These are phyloP conservation scores for Agrocybe praecox DNA, from an alignment of 768 basidiomycete species.

Conservation along the genomic window DNA sequence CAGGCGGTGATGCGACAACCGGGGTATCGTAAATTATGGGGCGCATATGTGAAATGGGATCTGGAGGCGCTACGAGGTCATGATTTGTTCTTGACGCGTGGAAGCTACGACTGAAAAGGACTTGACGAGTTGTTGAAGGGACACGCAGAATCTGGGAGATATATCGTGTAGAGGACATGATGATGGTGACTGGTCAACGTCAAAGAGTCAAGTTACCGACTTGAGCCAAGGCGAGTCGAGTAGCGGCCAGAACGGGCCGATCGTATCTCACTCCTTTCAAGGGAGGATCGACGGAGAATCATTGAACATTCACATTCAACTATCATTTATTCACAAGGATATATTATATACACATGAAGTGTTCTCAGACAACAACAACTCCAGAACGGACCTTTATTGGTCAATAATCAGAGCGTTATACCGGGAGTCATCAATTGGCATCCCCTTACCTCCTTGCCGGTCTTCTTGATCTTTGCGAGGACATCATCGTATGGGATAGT, in stretches of 20 bases:
- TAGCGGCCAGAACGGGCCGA: not conserved
- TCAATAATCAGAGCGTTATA: not conserved
- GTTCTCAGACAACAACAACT: constrained; percentile 36
- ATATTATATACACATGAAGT: not conserved
- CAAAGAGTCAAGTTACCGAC: not conserved
- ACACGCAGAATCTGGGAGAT: not conserved
- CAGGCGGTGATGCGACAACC: constrained; percentile 34
- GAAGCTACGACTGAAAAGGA: constrained; percentile 40
- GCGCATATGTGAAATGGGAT: constrained; percentile 79
- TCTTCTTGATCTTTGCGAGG: constrained; percentile 81
- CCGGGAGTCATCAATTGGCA: not conserved
- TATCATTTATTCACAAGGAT: not conserved
- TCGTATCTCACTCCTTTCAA: not conserved
- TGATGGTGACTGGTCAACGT: not conserved
- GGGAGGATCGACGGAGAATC: not conserved
- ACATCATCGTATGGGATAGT: constrained; percentile 60
- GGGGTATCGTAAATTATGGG: constrained; percentile 76
- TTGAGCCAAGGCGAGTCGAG: too few relatives aligned
- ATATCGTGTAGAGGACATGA: not conserved
- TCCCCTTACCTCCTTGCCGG: constrained; percentile 77
- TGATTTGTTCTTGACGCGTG: constrained; percentile 26
- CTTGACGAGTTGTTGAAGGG: not conserved
- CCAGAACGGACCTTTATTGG: constrained; percentile 47
- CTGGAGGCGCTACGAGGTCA: constrained; percentile 66
- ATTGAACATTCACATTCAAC: too few relatives aligned